Evolutionary conservation across 2,329 filamentous ascomycete genomes (phyloP), one percentile per base, ranked within the genome.

Genomic region (Sclerotinia borealis): DNA sequence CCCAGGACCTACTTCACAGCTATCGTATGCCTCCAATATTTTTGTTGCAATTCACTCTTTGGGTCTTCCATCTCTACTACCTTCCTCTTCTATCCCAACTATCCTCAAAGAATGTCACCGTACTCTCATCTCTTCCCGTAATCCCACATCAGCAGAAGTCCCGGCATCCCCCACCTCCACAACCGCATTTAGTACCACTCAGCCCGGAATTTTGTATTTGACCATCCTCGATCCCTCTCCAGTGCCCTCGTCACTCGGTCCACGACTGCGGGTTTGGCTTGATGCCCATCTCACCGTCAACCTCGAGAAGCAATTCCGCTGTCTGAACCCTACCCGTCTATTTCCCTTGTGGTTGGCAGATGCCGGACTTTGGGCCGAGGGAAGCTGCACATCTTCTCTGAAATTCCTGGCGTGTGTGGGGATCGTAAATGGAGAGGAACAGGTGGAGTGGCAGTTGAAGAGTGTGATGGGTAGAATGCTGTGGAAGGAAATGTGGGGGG

Each of bases 221-320:
- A 81, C 82, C 0, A 75, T 90, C 22, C 83, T 90, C 66, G 85
- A 90, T 63, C 85, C 87, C 0, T 76, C 82, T 9, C 88, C 88
- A 0, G 76, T 81, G 0, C 75, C 81, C 4, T 75, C 78, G 1
- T 85, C 81, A 0, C 76, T 85, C 29, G 88, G 87, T 0, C 84
- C 83, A 0, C 75, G 76, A 1, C 75, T 90, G 70, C 78, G 81
- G 41, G 73, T 77, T 1, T 90, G 87, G 87, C 76, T 90, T 2
- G 83, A 88, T 49, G 78, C 83, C 4, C 78, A 88, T 59, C 76
- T 90, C 0, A 72, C 87, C 2, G 72, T 82, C 8, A 86, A 86
- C 63, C 74, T 90, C 0, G 83, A 86, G 70, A 78, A 78, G 27
- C 76, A 81, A 19, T 86, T 84, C 63, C 80, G 83, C 10, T 88